phyloP scores from a whole-genome alignment of 495 filamentous ascomycete genomes.

The Penicillium coprophilum region DNA sequence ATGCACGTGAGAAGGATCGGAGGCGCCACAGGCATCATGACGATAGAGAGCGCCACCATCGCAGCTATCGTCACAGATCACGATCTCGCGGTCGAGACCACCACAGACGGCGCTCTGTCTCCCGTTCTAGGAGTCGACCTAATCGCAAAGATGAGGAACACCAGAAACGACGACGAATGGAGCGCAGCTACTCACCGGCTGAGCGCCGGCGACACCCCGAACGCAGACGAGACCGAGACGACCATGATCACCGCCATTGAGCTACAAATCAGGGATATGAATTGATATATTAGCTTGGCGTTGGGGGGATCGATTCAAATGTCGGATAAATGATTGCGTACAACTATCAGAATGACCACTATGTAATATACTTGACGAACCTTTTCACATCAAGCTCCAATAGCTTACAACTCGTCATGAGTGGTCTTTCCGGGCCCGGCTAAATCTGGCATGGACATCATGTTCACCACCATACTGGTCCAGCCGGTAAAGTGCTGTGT shows the following conservation, averaged over 20 bases:
- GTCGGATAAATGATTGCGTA: conserved; percentile 1
- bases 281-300: conserved; percentile 13
- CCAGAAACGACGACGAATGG: conserved; percentile 21
- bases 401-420: conserved; percentile 45
- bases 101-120: conserved; percentile 26
- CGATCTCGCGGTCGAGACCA: conserved; percentile 32
- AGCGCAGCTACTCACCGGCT: conserved; percentile 35
- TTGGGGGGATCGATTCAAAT: conserved; percentile 12
- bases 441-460: conserved; percentile 85
- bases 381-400: conserved; percentile 24
- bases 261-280: not conserved
- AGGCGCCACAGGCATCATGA: conserved; percentile 38
- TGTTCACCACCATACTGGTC: conserved; percentile 96
- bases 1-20: conserved; percentile 38
- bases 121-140: conserved; percentile 37
- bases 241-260: conserved; percentile 27
- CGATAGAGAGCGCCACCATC: conserved; percentile 30
- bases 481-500: conserved; percentile 98
- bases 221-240: conserved; percentile 30
- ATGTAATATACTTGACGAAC: conserved; percentile 19
- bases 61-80: conserved; percentile 37
- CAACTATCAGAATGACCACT: conserved; percentile 14
- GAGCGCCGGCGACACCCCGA: conserved; percentile 26
- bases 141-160: conserved; percentile 28
- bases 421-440: conserved; percentile 22